Base-by-base conservation (phyloP, 352 stramenopile species). In the Phytophthora quininea region DNA sequence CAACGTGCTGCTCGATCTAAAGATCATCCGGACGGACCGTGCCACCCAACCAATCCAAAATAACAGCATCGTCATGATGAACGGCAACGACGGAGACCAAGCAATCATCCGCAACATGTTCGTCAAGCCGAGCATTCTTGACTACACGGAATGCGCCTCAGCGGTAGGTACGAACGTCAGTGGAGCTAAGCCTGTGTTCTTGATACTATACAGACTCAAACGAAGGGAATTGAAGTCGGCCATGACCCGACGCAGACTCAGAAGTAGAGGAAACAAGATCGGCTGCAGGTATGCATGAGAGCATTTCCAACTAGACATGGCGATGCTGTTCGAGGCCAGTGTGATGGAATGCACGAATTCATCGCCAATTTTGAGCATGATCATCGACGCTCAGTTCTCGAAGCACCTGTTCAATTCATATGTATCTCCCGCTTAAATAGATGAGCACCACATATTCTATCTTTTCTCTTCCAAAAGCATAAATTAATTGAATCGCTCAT, bases 41-140 rank as follows among this genome's bases (percentile, higher is more conserved):
- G 69, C 77, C 37, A 65, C 75, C 55, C 19, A 24, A 24, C 19
- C 19, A 24, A 24, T 24, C 0, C 70, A 69, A 31, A 80, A 82
- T 58, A 63, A 77, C 15, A 75, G 63, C 47, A 69, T 84, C n/a
- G n/a, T n/a, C 33, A 83, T 78, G 42, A 73, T 86, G 58, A 83
- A 83, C 63, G 54, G 65, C 31, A 83, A 86, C 63, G 76, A 45
- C 51, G 51, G 43, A 0, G 76, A 86, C 54, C 48, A 78, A 47
- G 74, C 74, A 24, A 65, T 62, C 7, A 47, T 82, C 29, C 69
- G 62, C 54, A 74, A 84, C 50, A 73, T 87, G 37, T 73, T 63
- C 47, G 63, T 80, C 19, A 73, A 75, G 15, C 51, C 62, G 0
- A 49, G 54, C 3, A 54, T 47, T 0, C 40, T 62, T 33, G 61